Evolutionary conservation across 345 rosid genomes (phyloP).

Genomic region (Rhodamnia argentea): DNA sequence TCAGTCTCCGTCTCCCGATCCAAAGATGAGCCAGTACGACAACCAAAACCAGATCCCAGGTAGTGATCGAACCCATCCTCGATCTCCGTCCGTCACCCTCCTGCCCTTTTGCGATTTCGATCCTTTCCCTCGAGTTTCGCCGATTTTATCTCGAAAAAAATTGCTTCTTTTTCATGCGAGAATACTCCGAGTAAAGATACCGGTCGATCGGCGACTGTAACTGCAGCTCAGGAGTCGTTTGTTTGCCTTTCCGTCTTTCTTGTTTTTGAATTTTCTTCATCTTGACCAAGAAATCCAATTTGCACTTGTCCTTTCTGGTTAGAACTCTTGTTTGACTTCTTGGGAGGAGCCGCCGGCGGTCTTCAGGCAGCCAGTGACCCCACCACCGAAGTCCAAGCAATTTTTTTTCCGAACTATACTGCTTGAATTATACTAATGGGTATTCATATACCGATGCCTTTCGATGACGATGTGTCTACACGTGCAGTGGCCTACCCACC

Average conservation of each 20-base stretch:
- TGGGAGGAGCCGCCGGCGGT: neutral
- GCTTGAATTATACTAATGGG: neutral
- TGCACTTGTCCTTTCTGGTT: neutral
- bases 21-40: slow-evolving; percentile 17
- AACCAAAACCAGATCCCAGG: slow-evolving; percentile 17
- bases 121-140: neutral
- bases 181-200: neutral
- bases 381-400: neutral
- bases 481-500: slow-evolving; percentile 22
- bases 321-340: neutral
- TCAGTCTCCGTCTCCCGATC: neutral
- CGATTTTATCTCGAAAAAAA: neutral
- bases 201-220: neutral
- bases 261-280: neutral
- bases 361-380: neutral
- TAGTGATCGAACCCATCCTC: neutral
- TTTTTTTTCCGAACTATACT: neutral
- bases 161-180: neutral
- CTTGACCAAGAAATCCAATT: neutral
- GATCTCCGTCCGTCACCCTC: neutral
- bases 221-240: neutral
- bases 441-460: neutral
- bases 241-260: neutral
- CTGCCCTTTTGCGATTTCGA: no score
- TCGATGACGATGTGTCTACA: neutral